A percentile compares a stretch with the other conserved stretches of the same genome.
Conservation (phyloP, 768 basidiomycete species). For the Paxillus involutus region DNA sequence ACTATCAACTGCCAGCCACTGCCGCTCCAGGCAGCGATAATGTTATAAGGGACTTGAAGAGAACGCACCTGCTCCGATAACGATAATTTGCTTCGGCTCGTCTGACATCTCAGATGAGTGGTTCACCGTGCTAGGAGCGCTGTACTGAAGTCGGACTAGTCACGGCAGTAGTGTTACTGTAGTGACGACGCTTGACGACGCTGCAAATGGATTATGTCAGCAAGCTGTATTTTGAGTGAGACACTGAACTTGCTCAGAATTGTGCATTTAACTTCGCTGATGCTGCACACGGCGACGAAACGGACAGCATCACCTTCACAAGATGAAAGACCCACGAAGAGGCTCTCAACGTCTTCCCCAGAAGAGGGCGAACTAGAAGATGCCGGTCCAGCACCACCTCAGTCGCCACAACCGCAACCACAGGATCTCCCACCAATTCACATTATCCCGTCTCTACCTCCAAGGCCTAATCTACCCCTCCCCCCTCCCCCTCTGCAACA, state of each 20-base stretch:
- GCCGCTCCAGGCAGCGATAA: neutral
- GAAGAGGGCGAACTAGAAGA: conserved; percentile 87
- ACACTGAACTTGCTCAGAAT: no score
- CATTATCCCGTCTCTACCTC: neutral
- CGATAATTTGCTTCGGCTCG: conserved; percentile 30
- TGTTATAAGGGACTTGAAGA: no score
- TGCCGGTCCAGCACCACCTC: conserved; percentile 20
- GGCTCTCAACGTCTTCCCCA: conserved; percentile 58
- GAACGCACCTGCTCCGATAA: conserved; percentile 41
- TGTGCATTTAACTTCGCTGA: conserved; percentile 2
- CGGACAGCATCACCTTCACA: conserved; percentile 59
- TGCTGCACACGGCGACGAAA: conserved; percentile 37
- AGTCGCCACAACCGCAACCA: conserved; percentile 16
- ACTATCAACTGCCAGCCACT: neutral
- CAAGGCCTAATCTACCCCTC: neutral
- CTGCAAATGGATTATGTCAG: no score
- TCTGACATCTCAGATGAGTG: conserved; percentile 19
- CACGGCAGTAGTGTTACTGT: no score
- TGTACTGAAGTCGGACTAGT: no score
- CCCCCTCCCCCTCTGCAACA: conserved; percentile 8
- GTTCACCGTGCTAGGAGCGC: conserved; percentile 37
- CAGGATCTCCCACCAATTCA: neutral
- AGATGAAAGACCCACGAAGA: conserved; percentile 51
- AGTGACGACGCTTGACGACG: no score
- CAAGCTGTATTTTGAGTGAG: no score